Percentiles rank a stretch among this genome's conserved stretches.
These are phyloP conservation scores for Sungouiozyma intestinalis DNA, from an alignment of 805 yeast genomes.

Conservation along the genomic window DNA sequence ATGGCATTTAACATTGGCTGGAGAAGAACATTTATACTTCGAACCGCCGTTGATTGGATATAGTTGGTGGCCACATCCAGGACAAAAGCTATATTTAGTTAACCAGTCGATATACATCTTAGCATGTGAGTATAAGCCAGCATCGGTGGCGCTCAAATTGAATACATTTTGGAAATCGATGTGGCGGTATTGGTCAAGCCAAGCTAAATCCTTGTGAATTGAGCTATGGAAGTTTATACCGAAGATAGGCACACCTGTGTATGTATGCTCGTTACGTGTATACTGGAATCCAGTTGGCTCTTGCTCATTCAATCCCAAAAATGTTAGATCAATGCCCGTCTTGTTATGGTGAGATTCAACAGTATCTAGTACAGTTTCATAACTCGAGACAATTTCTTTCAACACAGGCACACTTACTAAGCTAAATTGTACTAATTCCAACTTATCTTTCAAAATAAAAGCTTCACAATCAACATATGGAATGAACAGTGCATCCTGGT, in stretches of 20 bases:
- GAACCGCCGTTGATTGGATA: slow-evolving; percentile 63
- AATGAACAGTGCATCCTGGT: slow-evolving; percentile 34
- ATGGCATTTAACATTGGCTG: slow-evolving; percentile 3
- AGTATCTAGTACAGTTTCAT: background rate
- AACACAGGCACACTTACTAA: background rate
- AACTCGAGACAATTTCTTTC: background rate
- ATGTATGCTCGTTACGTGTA: slow-evolving; percentile 26
- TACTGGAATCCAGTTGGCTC: slow-evolving; percentile 18
- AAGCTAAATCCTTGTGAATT: slow-evolving; percentile 1
- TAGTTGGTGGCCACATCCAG: slow-evolving; percentile 68
- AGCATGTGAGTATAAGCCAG: slow-evolving; percentile 69
- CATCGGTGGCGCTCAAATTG: slow-evolving; percentile 32
- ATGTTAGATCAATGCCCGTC: slow-evolving; percentile 14
- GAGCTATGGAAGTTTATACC: slow-evolving; percentile 42
- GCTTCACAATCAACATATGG: slow-evolving; percentile 29
- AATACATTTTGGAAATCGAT: slow-evolving; percentile 8
- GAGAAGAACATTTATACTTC: slow-evolving; percentile 39
- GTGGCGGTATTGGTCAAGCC: slow-evolving; percentile 3
- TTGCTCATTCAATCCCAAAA: slow-evolving; percentile 14
- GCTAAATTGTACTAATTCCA: background rate
- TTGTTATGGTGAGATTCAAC: slow-evolving; percentile 1
- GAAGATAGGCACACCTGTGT: slow-evolving; percentile 53
- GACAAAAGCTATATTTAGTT: slow-evolving; percentile 61
- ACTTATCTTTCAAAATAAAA: slow-evolving; percentile 1
- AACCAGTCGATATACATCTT: slow-evolving; percentile 84